These are phyloP conservation scores for Phyllosticta capitalensis DNA, from an alignment of 2,329 filamentous ascomycete genomes.

Conservation along the genomic window DNA sequence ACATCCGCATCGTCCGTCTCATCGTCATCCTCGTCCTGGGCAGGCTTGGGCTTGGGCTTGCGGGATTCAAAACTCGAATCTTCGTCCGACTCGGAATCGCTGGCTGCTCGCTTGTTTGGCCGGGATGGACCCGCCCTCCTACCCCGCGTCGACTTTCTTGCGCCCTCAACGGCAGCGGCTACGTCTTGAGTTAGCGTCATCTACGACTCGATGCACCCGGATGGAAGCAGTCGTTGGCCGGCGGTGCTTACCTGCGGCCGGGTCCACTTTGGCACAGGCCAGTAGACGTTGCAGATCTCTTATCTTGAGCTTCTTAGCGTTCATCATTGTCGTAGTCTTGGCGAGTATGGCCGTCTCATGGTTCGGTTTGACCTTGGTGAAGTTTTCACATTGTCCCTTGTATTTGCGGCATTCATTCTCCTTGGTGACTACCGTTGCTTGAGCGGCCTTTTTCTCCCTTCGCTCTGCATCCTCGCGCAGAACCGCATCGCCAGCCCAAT, in stretches of 20 bases:
- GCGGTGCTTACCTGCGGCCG: slow-evolving; percentile 19
- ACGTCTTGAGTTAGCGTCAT: neutral
- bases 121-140: slow-evolving; percentile 25
- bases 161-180: slow-evolving; percentile 23
- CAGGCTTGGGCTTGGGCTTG: slow-evolving; percentile 17
- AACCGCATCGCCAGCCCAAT: slow-evolving; percentile 58
- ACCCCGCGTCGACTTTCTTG: slow-evolving; percentile 15
- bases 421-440: slow-evolving; percentile 41
- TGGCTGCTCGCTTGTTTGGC: slow-evolving; percentile 26
- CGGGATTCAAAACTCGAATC: slow-evolving; percentile 19
- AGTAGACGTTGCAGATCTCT: slow-evolving; percentile 60
- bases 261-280: slow-evolving; percentile 40
- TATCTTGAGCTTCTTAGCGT: slow-evolving; percentile 74
- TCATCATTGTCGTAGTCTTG: slow-evolving; percentile 62
- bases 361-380: slow-evolving; percentile 55
- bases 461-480: slow-evolving; percentile 39
- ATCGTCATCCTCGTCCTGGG: slow-evolving; percentile 12
- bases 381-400: slow-evolving; percentile 54
- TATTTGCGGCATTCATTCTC: slow-evolving; percentile 49
- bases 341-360: slow-evolving; percentile 58
- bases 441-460: slow-evolving; percentile 35
- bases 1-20: slow-evolving; percentile 12
- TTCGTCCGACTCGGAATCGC: slow-evolving; percentile 26
- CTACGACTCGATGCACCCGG: neutral
- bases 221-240: neutral